Conservation (phyloP, 768 basidiomycete species). For the Rhizopogon vesiculosus region DNA sequence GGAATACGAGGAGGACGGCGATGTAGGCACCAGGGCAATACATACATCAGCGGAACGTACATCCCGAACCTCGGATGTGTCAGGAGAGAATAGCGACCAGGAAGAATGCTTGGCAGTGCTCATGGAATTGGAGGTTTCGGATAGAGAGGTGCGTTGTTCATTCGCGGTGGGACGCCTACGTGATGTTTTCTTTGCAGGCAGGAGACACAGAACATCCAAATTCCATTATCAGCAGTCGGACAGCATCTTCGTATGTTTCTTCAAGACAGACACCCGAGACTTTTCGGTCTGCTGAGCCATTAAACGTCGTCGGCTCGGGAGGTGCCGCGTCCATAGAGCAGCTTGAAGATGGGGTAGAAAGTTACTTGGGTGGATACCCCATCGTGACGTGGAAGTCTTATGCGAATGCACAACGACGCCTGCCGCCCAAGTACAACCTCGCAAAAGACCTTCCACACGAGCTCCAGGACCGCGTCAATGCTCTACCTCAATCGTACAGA, state of each 20-base stretch:
- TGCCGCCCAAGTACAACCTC: conserved; percentile 20
- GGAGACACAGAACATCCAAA: not conserved
- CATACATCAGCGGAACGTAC: not conserved
- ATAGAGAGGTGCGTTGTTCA: not conserved
- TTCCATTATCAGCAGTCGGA: not conserved
- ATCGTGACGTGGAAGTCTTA: conserved; percentile 20
- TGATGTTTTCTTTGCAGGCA: not conserved
- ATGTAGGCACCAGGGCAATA: not conserved
- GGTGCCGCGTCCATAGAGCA: not conserved
- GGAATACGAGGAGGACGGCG: not conserved
- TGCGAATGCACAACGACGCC: conserved; percentile 10
- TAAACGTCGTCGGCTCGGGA: not conserved
- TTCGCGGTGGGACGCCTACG: no score
- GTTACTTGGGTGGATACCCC: conserved; percentile 5
- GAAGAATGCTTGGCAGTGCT: not conserved
- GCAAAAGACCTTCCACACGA: conserved; percentile 54
- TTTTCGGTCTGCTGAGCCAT: not conserved
- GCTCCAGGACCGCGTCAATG: conserved; percentile 65
- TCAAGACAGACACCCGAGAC: not conserved
- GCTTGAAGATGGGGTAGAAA: not conserved
- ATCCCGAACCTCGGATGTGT: conserved; percentile 11
- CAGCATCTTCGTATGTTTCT: not conserved
- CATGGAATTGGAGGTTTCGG: not conserved
- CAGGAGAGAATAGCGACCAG: not conserved
- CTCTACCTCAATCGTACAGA: conserved; percentile 36